Conservation (phyloP, 768 basidiomycete species). For the Leucocoprinus leucothites region DNA sequence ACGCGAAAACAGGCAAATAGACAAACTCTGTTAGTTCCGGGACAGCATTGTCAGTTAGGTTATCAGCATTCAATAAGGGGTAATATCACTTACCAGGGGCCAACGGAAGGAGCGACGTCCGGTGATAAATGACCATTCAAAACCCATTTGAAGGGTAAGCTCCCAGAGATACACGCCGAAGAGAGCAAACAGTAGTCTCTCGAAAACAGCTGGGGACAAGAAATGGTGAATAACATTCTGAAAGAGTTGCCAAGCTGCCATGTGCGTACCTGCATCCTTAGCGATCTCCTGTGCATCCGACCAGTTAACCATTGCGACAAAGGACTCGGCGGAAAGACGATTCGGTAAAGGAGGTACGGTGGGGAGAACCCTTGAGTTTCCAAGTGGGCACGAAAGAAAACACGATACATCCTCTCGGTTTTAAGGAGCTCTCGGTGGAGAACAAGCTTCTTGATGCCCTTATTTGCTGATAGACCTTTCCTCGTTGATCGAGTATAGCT, state of each 20-base stretch:
- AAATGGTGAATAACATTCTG: background rate
- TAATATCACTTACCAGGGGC: conserved; percentile 52
- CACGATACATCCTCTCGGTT: background rate
- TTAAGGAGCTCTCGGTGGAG: conserved; percentile 7
- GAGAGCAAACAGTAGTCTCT: conserved; percentile 56
- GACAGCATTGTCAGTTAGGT: background rate
- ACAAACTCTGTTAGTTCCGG: background rate
- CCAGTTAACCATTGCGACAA: conserved; percentile 49
- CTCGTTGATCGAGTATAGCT: background rate
- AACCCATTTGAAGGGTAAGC: conserved; percentile 55
- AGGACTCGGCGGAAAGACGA: conserved; percentile 2
- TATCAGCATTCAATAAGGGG: background rate
- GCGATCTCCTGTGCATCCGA: conserved; percentile 38
- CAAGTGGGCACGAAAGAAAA: conserved; percentile 6
- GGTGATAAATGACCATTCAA: conserved; percentile 65
- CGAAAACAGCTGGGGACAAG: conserved; percentile 46
- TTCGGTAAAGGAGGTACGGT: background rate
- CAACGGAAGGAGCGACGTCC: conserved; percentile 59
- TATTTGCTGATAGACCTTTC: background rate
- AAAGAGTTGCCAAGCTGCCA: background rate
- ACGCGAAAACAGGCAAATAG: conserved; percentile 19
- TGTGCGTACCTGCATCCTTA: conserved; percentile 41
- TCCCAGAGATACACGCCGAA: conserved; percentile 73
- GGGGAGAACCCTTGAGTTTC: background rate
- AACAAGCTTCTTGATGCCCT: conserved; percentile 1